Conservation (phyloP, 345 rosid genomes). For the Aquilaria malaccensis region DNA sequence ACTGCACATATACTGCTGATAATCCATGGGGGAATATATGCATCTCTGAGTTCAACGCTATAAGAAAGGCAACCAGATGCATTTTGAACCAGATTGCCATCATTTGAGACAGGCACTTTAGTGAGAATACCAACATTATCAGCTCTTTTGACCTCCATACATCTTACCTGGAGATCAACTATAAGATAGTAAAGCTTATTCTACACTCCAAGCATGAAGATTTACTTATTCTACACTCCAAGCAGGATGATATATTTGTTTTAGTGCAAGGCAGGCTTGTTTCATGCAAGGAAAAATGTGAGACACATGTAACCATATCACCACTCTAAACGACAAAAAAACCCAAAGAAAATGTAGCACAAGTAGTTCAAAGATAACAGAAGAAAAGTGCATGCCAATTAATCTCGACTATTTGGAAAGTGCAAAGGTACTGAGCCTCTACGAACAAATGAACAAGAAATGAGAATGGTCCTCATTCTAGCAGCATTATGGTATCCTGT, state of each 20-base stretch:
- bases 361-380: too few species aligned
- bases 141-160: conserved; percentile 48
- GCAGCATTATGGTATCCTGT: background rate
- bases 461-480: conserved; percentile 1
- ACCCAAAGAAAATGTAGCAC: too few species aligned
- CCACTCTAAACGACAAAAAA: too few species aligned
- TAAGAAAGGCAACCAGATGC: conserved; percentile 28
- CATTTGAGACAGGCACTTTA: conserved; percentile 17
- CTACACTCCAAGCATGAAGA: background rate
- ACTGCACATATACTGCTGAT: conserved; percentile 53
- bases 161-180: conserved; percentile 59
- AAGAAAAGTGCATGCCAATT: too few species aligned
- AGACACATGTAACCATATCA: background rate
- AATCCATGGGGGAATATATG: conserved; percentile 84
- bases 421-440: background rate
- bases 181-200: conserved; percentile 7
- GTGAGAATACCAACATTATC: conserved; percentile 23
- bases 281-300: background rate
- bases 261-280: background rate
- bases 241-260: background rate
- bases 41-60: conserved; percentile 60
- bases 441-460: background rate
- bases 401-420: background rate
- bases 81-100: conserved; percentile 16
- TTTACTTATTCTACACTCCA: background rate